Conservation (phyloP, 257 asterid genomes). For the Nicotiana benthamiana region DNA sequence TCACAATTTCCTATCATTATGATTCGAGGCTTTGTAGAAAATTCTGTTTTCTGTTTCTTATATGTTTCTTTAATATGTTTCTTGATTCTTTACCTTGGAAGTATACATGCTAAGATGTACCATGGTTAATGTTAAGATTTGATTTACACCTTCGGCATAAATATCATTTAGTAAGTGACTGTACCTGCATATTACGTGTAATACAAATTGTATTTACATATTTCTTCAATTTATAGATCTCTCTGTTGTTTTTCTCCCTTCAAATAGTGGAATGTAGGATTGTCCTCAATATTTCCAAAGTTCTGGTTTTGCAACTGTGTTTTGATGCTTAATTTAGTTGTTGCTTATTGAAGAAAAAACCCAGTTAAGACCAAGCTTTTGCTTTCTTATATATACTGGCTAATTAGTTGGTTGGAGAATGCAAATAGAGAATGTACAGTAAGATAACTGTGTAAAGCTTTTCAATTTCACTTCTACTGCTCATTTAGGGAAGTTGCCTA, state of each 20-base stretch:
- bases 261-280: background rate
- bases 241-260: background rate
- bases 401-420: too few relatives aligned
- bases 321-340: background rate
- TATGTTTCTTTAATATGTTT: background rate
- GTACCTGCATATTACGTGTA: background rate
- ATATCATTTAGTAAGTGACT: background rate
- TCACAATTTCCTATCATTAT: background rate
- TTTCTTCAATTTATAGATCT: background rate
- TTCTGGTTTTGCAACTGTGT: background rate
- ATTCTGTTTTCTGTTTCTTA: background rate
- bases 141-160: background rate
- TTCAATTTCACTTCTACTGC: too few relatives aligned
- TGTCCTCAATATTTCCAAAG: background rate
- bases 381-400: background rate
- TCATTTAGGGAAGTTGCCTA: too few relatives aligned
- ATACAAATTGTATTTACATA: background rate
- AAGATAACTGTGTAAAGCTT: too few relatives aligned
- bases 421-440: background rate
- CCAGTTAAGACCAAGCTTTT: background rate
- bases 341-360: background rate
- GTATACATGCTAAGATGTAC: background rate
- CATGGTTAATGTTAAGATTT: background rate
- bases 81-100: background rate
- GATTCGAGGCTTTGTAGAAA: background rate